Base-by-base conservation (phyloP, 106 monocot species). In the Dendrobium huoshanense region DNA sequence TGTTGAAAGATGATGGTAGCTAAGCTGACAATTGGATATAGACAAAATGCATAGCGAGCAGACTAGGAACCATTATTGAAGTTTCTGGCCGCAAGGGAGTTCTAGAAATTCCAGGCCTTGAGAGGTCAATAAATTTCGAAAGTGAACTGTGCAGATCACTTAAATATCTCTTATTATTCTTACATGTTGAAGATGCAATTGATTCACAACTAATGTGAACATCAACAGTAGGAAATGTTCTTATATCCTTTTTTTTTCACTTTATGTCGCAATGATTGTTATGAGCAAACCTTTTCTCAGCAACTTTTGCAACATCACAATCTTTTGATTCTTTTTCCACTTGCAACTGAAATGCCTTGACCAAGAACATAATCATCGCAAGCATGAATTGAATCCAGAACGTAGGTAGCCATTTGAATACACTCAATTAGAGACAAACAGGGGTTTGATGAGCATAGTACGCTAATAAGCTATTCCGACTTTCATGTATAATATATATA, bases 381-480 rank as follows among this genome's bases (percentile, higher is more conserved):
- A 87, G 79, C 79, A 42, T 42, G 75, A 41, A 78, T 79, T 82
- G 54, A 59, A 86, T 84, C 87, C 88, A 92, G 84, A 67, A 82
- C 80, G 67, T 65, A 56, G 47, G 93, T 73, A 55, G 85, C 86
- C 27, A 86, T 82, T 49, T 78, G 78, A 77, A 99, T 88, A 82
- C 98, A 99, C 79, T 87, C 87, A 81, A 93, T 85, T 73, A 99
- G 78, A 73, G 82, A 67, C 25, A 85, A 78, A 83, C 93, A 91
- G 81, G 98, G 89, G 73, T 81, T 88, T 81, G 88, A 67, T 56
- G 73, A 84, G 78, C 78, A 88, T 20, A 99, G 73, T 82, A 90
- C 77, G 47, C 86, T 75, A 59, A 93, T 44, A 58, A 97, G 87
- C 11, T 86, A 79, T 83, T 54, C 85, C 72, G 92, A 93, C 83